Percentiles rank a stretch among this genome's conserved stretches.
Evolutionary conservation across 805 yeast species (phyloP).

Genomic region (Sugiyamaella floridensis): DNA sequence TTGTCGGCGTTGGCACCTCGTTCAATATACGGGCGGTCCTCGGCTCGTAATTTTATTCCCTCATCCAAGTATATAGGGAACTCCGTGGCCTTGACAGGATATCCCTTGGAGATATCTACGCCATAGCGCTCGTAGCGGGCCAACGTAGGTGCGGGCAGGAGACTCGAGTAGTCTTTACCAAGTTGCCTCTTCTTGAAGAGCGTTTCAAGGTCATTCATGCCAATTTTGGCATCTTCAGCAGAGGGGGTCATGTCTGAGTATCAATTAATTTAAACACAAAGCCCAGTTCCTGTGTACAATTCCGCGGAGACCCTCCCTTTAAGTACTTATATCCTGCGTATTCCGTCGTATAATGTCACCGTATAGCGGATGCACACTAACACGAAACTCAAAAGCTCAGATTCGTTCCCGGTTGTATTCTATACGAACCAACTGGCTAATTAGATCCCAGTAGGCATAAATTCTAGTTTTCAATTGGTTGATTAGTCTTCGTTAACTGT

Average conservation of each 20-base stretch:
- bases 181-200: background rate
- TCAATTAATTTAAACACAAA: no score
- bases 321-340: no score
- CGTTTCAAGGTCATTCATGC: background rate
- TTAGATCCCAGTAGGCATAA: no score
- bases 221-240: background rate
- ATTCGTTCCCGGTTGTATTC: no score
- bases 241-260: background rate
- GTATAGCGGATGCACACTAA: no score
- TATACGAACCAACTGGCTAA: no score
- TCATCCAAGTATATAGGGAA: constrained; percentile 38
- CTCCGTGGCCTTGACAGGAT: constrained; percentile 35
- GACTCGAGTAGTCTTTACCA: background rate
- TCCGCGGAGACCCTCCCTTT: no score
- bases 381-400: no score
- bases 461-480: no score
- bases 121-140: constrained; percentile 32
- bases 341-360: no score
- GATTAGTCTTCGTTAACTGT: no score
- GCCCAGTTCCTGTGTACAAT: no score
- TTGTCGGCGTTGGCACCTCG: constrained; percentile 35
- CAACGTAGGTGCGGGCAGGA: constrained; percentile 25
- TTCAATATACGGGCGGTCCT: constrained; percentile 26
- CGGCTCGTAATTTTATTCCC: constrained; percentile 33
- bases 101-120: constrained; percentile 35